Evolutionary conservation across 768 basidiomycete genomes (phyloP).

Genomic region (Boletus huronensis): DNA sequence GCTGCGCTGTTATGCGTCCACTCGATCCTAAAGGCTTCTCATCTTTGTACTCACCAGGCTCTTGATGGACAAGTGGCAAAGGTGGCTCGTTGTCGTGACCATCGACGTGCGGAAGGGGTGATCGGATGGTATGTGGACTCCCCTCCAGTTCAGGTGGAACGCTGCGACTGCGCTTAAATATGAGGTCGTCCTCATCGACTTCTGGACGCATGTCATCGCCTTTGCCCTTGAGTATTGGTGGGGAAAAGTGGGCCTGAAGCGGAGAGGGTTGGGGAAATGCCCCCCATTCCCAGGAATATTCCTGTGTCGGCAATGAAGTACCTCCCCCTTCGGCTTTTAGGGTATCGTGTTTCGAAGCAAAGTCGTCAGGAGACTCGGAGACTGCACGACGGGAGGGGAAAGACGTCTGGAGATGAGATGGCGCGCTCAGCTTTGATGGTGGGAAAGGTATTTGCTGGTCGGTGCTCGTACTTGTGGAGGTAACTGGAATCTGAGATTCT

Average conservation of each 20-base stretch:
- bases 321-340: conserved; percentile 3
- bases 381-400: conserved; percentile 48
- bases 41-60: conserved; percentile 2
- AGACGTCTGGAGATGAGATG: conserved; percentile 27
- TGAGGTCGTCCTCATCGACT: conserved; percentile 19
- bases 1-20: conserved; percentile 56
- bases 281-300: conserved; percentile 96
- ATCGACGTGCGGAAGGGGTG: conserved; percentile 21
- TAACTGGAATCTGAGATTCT: conserved; percentile 12
- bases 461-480: neutral
- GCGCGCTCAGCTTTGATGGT: conserved; percentile 14
- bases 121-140: conserved; percentile 33
- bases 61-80: neutral
- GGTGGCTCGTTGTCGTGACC: conserved; percentile 22
- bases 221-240: conserved; percentile 15
- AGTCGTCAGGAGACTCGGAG: conserved; percentile 60
- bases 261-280: conserved; percentile 81
- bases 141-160: conserved; percentile 54
- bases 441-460: conserved; percentile 20
- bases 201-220: conserved; percentile 10
- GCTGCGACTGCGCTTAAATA: conserved; percentile 48
- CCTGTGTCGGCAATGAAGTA: conserved; percentile 39
- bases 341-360: conserved; percentile 17
- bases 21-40: conserved; percentile 41
- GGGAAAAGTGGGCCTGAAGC: conserved; percentile 46